Evolutionary conservation across 768 basidiomycete genomes (phyloP).

Genomic region (Panaeolus papilionaceus): DNA sequence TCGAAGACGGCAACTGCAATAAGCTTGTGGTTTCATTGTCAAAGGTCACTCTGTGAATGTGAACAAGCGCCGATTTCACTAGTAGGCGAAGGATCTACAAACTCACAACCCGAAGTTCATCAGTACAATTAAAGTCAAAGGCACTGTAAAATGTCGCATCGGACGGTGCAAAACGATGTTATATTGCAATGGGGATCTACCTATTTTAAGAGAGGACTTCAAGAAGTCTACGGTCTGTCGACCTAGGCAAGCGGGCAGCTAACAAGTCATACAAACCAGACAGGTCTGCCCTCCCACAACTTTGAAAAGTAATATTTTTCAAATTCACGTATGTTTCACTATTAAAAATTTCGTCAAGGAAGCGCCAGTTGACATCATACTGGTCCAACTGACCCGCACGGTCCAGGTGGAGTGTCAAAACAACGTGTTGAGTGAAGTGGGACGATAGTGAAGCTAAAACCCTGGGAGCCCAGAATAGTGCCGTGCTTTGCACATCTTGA

Average conservation of each 20-base stretch:
- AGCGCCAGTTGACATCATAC: slow-evolving; percentile 23
- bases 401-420: slow-evolving; percentile 18
- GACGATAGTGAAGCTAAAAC: slow-evolving; percentile 20
- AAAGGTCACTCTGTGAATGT: too few relatives aligned
- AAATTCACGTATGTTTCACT: neutral
- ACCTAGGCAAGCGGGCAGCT: neutral
- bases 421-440: neutral
- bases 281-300: neutral
- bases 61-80: too few relatives aligned
- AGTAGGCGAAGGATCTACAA: too few relatives aligned
- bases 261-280: neutral
- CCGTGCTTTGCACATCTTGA: slow-evolving; percentile 17
- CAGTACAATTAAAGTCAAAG: too few relatives aligned
- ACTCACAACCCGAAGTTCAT: too few relatives aligned
- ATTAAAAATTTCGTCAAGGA: slow-evolving; percentile 21
- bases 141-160: too few relatives aligned
- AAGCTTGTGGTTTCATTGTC: too few relatives aligned
- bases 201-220: neutral
- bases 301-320: neutral
- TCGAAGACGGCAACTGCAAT: too few relatives aligned
- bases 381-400: slow-evolving; percentile 21
- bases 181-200: neutral
- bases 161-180: neutral
- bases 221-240: neutral
- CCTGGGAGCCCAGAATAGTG: slow-evolving; percentile 20